Conservation (phyloP, 176 grass and related monocot genomes). For the Bonia amplexicaulis region DNA sequence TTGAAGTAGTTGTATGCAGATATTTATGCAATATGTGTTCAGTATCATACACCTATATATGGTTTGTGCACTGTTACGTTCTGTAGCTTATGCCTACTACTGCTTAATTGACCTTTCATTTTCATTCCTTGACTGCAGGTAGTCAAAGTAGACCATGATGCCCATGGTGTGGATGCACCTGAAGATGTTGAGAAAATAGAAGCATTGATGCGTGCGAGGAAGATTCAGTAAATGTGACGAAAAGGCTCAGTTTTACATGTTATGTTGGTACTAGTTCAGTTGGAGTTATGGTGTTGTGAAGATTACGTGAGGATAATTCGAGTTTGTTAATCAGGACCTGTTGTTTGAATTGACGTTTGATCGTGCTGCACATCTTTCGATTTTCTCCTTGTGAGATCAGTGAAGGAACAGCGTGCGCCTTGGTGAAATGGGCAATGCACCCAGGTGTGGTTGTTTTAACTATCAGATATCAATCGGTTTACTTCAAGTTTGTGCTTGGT, state of each 20-base stretch:
- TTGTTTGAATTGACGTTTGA: background rate
- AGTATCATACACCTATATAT: background rate
- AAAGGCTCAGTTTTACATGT: background rate
- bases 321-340: background rate
- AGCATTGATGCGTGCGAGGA: conserved; percentile 67
- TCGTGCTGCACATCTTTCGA: background rate
- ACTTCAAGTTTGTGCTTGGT: background rate
- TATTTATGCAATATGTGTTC: background rate
- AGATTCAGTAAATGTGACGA: conserved; percentile 32
- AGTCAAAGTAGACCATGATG: conserved; percentile 97
- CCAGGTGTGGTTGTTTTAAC: background rate
- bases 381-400: background rate
- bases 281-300: background rate
- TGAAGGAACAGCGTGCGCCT: background rate
- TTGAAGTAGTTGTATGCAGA: background rate
- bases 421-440: background rate
- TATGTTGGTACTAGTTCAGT: background rate
- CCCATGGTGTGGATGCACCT: conserved; percentile 85
- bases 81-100: background rate
- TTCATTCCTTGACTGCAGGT: conserved; percentile 46
- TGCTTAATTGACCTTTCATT: background rate
- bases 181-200: conserved; percentile 88
- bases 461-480: background rate
- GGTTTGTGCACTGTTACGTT: background rate
- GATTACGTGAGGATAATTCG: background rate